These are phyloP conservation scores for Malbranchea zuffiana DNA, from an alignment of 2,329 filamentous ascomycete species.

Conservation along the genomic window DNA sequence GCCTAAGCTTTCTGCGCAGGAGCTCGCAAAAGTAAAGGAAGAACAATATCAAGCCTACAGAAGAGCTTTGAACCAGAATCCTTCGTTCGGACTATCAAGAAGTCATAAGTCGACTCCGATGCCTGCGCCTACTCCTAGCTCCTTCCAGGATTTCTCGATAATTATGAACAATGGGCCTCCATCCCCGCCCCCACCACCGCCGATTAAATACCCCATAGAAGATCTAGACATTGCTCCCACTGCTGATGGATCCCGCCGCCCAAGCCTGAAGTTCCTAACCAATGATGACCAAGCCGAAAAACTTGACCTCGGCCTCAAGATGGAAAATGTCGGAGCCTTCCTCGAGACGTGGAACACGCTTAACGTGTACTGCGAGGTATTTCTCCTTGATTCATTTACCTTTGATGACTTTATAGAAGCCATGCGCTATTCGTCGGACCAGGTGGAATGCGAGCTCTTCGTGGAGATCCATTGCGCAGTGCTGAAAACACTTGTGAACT, in stretches of 20 bases:
- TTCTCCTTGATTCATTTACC: slow-evolving; percentile 89
- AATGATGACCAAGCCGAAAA: slow-evolving; percentile 48
- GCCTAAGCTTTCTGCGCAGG: slow-evolving; percentile 42
- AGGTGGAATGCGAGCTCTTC: slow-evolving; percentile 70
- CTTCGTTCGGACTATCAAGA: slow-evolving; percentile 25
- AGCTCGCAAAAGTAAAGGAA: slow-evolving; percentile 37
- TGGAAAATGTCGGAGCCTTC: slow-evolving; percentile 74
- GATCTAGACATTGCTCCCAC: slow-evolving; percentile 69
- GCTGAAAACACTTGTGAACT: slow-evolving; percentile 71
- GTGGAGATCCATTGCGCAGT: slow-evolving; percentile 87
- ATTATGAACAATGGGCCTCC: slow-evolving; percentile 17
- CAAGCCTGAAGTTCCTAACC: slow-evolving; percentile 66
- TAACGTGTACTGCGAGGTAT: slow-evolving; percentile 95
- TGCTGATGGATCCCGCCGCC: slow-evolving; percentile 52
- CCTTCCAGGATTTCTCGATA: slow-evolving; percentile 7
- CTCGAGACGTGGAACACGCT: slow-evolving; percentile 93
- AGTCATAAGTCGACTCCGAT: slow-evolving; percentile 10
- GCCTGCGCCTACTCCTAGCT: not conserved
- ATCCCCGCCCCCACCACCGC: slow-evolving; percentile 44
- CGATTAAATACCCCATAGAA: slow-evolving; percentile 90
- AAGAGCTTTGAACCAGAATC: slow-evolving; percentile 35
- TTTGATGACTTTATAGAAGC: slow-evolving; percentile 93
- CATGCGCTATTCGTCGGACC: slow-evolving; percentile 63
- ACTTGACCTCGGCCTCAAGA: slow-evolving; percentile 50
- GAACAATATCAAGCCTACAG: slow-evolving; percentile 41